Base-by-base conservation (phyloP, 176 grass and related monocot genomes). In the Zea mays region DNA sequence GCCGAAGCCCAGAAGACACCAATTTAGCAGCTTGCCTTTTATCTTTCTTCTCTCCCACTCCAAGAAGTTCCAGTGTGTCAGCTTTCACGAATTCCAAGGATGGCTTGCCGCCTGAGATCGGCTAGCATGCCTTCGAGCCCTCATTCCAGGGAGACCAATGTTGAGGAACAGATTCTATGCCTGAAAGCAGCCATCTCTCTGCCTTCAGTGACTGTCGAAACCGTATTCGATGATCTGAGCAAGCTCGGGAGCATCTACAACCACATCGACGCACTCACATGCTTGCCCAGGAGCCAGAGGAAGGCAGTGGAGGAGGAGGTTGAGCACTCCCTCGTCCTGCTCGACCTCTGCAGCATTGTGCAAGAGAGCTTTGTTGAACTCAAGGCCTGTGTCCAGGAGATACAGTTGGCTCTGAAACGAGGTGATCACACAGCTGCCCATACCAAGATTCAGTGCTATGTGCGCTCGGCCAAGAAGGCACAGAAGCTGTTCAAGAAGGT, bases 241-340 rank as follows among this genome's bases (percentile, higher is more conserved):
- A 85, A 50, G 38, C 47, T 86, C 1, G 80, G 52, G 40, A 8
- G 61, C 61, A 50, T 93, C 44, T 80, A 80, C 45, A 39, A 21
- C 70, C 10, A 8, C 54, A 73, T 80, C 9, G 42, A 85, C 47
- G 71, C 71, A 44, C 52, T 90, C 2, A 42, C 81, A 45, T 73
- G 27, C 78, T 34, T 86, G 62, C 80, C 71, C 6, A 83, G 66
- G 75, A 90, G 82, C 81, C 87, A 92, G 11, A 82, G 75, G 62
- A 89, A 79, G 66, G 66, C 69, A 62, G 27, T 97, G 9, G 87
- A 97, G 65, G 57, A 62, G 43, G 86, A 93, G 67, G 65, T 78
- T 15, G 77, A 85, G 49, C 3, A 11, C 17, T 93, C 90, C 11
- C 43, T 89, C 16, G 12, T 55, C 45, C 70, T 86, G 5, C 49